Percentiles rank a stretch among this genome's conserved stretches.
Conservation (phyloP, 2,329 filamentous ascomycete genomes). For the Xylaria arbuscula region DNA sequence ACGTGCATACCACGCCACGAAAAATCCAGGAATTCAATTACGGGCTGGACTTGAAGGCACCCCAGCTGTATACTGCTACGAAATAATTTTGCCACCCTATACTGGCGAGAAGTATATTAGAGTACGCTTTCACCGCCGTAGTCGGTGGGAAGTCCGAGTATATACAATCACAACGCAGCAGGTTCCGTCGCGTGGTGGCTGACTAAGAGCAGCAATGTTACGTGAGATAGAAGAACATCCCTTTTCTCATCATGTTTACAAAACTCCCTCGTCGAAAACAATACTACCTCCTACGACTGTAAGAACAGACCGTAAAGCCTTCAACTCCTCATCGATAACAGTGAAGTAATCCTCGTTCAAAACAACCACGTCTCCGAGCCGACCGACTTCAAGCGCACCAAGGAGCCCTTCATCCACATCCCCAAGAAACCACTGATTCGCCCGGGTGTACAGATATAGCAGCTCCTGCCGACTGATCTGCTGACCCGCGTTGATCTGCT, state of each 20-base stretch:
- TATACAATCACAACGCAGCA: neutral
- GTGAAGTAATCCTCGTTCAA: constrained; percentile 47
- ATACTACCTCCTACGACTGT: constrained; percentile 47
- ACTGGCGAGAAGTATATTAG: too few relatives aligned
- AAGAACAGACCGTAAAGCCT: constrained; percentile 43
- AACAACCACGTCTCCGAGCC: constrained; percentile 47
- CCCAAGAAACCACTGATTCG: constrained; percentile 48
- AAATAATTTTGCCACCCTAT: too few relatives aligned
- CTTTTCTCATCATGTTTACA: neutral
- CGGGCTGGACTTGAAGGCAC: too few relatives aligned
- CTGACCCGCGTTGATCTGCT: constrained; percentile 45
- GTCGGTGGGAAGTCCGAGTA: neutral
- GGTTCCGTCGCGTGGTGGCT: neutral
- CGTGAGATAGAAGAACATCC: neutral
- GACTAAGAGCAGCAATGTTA: neutral
- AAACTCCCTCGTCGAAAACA: constrained; percentile 38
- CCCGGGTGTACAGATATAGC: constrained; percentile 44
- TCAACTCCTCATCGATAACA: constrained; percentile 45
- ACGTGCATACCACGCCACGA: too few relatives aligned
- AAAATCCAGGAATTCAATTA: too few relatives aligned
- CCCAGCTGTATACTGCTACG: too few relatives aligned
- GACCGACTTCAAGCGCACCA: constrained; percentile 44
- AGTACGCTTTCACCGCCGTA: too few relatives aligned
- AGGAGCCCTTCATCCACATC: constrained; percentile 44
- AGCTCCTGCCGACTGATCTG: constrained; percentile 41